Percentiles rank a stretch among this genome's conserved stretches.
These are phyloP conservation scores for Botrytis porri DNA, from an alignment of 2,329 filamentous ascomycete genomes.

Conservation along the genomic window DNA sequence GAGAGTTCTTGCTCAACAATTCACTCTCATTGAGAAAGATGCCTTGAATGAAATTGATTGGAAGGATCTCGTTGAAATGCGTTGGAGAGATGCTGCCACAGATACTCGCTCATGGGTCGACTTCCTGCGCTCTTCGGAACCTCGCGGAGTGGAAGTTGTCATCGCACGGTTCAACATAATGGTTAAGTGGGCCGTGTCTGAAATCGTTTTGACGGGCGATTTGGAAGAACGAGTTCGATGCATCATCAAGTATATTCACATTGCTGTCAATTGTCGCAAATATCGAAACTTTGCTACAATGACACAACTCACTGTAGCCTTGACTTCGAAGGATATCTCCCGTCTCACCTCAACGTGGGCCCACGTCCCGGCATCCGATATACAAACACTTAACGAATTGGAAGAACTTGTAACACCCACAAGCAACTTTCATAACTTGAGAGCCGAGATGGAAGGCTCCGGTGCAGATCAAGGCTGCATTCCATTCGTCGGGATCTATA, in stretches of 20 bases:
- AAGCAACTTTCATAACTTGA: slow-evolving; percentile 73
- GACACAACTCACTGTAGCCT: slow-evolving; percentile 74
- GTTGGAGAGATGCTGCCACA: slow-evolving; percentile 70
- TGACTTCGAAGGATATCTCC: slow-evolving; percentile 70
- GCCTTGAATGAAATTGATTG: slow-evolving; percentile 83
- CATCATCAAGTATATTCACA: slow-evolving; percentile 79
- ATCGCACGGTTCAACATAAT: slow-evolving; percentile 85
- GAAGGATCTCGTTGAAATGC: slow-evolving; percentile 81
- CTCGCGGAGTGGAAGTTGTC: slow-evolving; percentile 75
- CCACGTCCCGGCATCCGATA: slow-evolving; percentile 62
- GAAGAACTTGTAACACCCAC: slow-evolving; percentile 73
- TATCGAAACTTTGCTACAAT: slow-evolving; percentile 82
- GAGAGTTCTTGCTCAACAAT: slow-evolving; percentile 74
- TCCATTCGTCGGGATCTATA: slow-evolving; percentile 80
- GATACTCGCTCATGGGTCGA: slow-evolving; percentile 76
- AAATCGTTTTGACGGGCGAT: slow-evolving; percentile 71
- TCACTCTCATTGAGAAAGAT: slow-evolving; percentile 83
- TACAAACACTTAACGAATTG: slow-evolving; percentile 63
- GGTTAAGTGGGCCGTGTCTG: slow-evolving; percentile 82
- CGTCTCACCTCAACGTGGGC: slow-evolving; percentile 69
- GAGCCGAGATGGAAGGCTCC: slow-evolving; percentile 73
- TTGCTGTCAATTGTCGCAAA: slow-evolving; percentile 70
- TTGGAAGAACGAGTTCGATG: slow-evolving; percentile 71
- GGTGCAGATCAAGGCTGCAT: slow-evolving; percentile 69
- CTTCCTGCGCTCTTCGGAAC: slow-evolving; percentile 69